These are phyloP conservation scores for Solanum piurae DNA, from an alignment of 257 asterid genomes.

Conservation along the genomic window DNA sequence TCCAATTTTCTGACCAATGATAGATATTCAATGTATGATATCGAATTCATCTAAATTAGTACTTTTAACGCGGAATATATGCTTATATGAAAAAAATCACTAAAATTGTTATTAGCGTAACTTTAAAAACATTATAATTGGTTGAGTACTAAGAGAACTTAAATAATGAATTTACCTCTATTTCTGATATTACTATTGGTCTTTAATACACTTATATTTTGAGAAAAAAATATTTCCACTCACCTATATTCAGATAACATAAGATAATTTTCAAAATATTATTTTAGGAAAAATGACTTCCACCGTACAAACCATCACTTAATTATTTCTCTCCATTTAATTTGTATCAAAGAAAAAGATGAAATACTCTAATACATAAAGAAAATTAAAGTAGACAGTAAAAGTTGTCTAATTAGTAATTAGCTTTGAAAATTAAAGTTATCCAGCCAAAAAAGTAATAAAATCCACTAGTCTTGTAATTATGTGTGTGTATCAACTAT, in stretches of 20 bases:
- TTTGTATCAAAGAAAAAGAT: not conserved
- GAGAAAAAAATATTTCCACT: not conserved
- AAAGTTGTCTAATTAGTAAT: not conserved
- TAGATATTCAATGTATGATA: not conserved
- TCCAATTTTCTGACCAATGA: not conserved
- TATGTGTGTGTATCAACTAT: not conserved
- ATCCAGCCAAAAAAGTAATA: not conserved
- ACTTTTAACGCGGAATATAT: not conserved
- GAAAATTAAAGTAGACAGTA: not conserved
- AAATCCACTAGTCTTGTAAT: not conserved
- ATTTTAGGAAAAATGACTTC: not conserved
- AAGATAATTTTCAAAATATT: not conserved
- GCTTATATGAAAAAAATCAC: not conserved
- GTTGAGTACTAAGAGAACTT: not conserved
- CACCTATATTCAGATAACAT: not conserved
- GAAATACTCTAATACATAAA: not conserved
- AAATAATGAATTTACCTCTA: not conserved
- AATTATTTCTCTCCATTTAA: not conserved
- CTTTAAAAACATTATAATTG: not conserved
- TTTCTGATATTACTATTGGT: not conserved
- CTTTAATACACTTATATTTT: not conserved
- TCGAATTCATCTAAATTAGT: not conserved
- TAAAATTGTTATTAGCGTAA: not conserved
- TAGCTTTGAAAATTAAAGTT: not conserved
- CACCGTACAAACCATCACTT: not conserved